These are phyloP conservation scores for Actinomucor elegans DNA, from an alignment of 371 early-diverging fungal species.

Conservation along the genomic window DNA sequence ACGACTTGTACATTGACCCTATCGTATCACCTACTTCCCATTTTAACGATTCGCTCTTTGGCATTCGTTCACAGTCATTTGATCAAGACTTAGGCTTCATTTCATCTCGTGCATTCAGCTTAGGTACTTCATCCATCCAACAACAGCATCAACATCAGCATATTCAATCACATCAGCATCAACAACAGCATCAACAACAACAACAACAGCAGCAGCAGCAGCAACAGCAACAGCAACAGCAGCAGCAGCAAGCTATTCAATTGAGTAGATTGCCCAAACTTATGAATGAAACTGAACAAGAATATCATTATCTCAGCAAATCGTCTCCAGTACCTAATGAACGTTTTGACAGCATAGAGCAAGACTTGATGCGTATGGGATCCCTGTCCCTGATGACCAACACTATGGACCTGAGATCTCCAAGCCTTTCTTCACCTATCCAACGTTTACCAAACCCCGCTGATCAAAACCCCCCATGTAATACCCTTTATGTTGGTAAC, in stretches of 20 bases:
- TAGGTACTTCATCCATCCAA: constrained; percentile 9
- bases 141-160: constrained; percentile 10
- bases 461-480: constrained; percentile 93
- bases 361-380: constrained; percentile 16
- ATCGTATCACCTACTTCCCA: constrained; percentile 20
- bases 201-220: constrained; percentile 53
- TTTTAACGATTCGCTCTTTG: constrained; percentile 32
- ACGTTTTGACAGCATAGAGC: constrained; percentile 13
- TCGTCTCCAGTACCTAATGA: constrained; percentile 50
- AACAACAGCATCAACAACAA: constrained; percentile 13
- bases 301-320: constrained; percentile 86
- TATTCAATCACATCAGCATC: constrained; percentile 3
- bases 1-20: constrained; percentile 44
- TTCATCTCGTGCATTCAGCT: constrained; percentile 26
- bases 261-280: background rate
- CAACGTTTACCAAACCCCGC: constrained; percentile 34
- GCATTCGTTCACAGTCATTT: constrained; percentile 38
- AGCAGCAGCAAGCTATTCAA: constrained; percentile 63
- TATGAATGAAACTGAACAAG: constrained; percentile 6
- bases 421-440: constrained; percentile 7
- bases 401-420: background rate
- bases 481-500: constrained; percentile 92
- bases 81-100: constrained; percentile 31
- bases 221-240: constrained; percentile 5
- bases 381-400: constrained; percentile 7